Evolutionary conservation across 805 yeast species (phyloP).

Genomic region (Monosporozyma yasuniensis): DNA sequence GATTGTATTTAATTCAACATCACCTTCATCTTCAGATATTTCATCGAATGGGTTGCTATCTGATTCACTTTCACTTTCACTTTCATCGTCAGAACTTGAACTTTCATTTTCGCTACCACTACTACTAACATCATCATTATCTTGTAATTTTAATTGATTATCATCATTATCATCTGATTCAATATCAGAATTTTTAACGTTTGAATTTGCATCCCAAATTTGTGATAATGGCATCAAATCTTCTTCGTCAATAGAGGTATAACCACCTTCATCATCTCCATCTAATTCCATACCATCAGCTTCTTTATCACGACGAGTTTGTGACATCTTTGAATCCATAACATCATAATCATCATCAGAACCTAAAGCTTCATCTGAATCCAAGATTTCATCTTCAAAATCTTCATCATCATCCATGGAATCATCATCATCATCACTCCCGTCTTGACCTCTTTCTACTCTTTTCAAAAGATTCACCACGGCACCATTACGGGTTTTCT

Average conservation of each 20-base stretch:
- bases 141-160: slow-evolving; percentile 14
- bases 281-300: slow-evolving; percentile 19
- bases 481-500: slow-evolving; percentile 29
- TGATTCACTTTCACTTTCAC: slow-evolving; percentile 20
- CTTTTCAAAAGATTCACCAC: slow-evolving; percentile 32
- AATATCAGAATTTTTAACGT: slow-evolving; percentile 18
- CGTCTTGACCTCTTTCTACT: slow-evolving; percentile 7
- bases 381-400: slow-evolving; percentile 58
- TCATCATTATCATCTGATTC: slow-evolving; percentile 13
- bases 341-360: slow-evolving; percentile 66
- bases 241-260: slow-evolving; percentile 65
- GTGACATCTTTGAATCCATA: slow-evolving; percentile 57
- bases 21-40: slow-evolving; percentile 40
- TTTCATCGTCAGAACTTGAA: slow-evolving; percentile 11
- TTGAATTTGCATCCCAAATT: slow-evolving; percentile 78
- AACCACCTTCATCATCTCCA: slow-evolving; percentile 45
- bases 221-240: slow-evolving; percentile 73
- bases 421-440: slow-evolving; percentile 22
- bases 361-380: slow-evolving; percentile 84
- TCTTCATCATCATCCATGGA: slow-evolving; percentile 25
- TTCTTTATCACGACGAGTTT: slow-evolving; percentile 51
- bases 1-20: slow-evolving; percentile 46
- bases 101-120: slow-evolving; percentile 11
- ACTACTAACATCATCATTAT: slow-evolving; percentile 12
- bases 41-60: slow-evolving; percentile 30